A percentile compares a stretch with the other conserved stretches of the same genome.
Evolutionary conservation across 75 land plant species (phyloP).

Genomic region (Pinus taeda): DNA sequence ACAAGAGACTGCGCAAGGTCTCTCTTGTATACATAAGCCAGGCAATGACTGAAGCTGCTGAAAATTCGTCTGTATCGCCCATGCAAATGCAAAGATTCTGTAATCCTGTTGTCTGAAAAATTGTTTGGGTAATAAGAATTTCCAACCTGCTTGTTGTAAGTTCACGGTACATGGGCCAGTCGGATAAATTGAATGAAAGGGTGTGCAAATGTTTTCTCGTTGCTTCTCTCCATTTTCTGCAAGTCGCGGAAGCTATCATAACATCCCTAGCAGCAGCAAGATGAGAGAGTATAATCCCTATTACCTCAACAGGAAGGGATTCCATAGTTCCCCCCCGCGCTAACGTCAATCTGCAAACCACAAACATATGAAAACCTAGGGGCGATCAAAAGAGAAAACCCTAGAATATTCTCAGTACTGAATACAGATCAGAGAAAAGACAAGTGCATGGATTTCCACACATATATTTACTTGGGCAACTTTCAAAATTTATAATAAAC

Average conservation of each 20-base stretch:
- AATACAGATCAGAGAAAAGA: conserved; percentile 1
- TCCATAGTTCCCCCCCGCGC: conserved; percentile 38
- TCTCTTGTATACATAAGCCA: conserved; percentile 89
- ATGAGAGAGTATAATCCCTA: conserved; percentile 77
- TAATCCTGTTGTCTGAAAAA: conserved; percentile 68
- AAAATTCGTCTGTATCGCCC: conserved; percentile 65
- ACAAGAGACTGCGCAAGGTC: conserved; percentile 44
- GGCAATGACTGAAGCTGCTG: conserved; percentile 80
- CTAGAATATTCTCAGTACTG: not conserved
- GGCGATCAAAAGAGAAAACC: not conserved
- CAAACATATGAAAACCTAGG: not conserved
- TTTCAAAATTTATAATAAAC: not conserved
- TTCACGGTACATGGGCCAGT: conserved; percentile 62
- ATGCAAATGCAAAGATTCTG: conserved; percentile 59
- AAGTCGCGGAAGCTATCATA: conserved; percentile 74
- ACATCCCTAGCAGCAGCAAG: conserved; percentile 75
- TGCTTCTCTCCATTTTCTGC: conserved; percentile 78
- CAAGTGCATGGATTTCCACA: not conserved
- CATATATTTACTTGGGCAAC: not conserved
- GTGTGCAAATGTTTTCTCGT: conserved; percentile 57
- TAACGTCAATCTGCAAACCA: not conserved
- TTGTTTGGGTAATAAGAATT: conserved; percentile 78
- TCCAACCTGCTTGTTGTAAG: conserved; percentile 52
- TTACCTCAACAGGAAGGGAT: conserved; percentile 76
- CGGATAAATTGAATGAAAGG: conserved; percentile 51